A percentile compares a stretch with the other conserved stretches of the same genome.
Conservation (phyloP, 306 rosid genomes). For the Canavalia gladiata region DNA sequence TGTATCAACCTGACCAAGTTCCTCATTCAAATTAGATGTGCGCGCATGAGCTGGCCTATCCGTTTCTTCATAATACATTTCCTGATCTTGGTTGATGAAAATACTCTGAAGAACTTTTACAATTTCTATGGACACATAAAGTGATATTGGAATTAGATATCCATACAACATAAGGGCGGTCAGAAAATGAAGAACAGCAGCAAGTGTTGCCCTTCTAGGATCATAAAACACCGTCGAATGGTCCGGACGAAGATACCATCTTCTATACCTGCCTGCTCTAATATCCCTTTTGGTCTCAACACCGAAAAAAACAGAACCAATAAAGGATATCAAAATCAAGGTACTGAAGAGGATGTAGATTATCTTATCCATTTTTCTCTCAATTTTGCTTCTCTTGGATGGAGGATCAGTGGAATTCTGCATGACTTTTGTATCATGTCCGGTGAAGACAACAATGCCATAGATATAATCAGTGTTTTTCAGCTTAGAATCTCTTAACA, state of each 20-base stretch:
- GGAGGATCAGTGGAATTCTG: constrained; percentile 88
- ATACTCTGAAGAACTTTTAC: constrained; percentile 89
- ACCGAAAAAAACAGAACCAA: constrained; percentile 75
- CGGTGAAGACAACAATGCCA: constrained; percentile 84
- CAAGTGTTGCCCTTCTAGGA: constrained; percentile 64
- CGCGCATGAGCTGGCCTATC: constrained; percentile 85
- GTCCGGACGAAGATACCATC: constrained; percentile 91
- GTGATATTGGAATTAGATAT: constrained; percentile 87
- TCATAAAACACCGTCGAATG: constrained; percentile 63
- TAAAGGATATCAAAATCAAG: constrained; percentile 72
- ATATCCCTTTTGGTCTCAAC: constrained; percentile 66
- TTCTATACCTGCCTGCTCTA: constrained; percentile 49
- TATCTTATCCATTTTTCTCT: constrained; percentile 88
- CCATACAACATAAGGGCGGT: constrained; percentile 95
- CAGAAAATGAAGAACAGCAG: constrained; percentile 76
- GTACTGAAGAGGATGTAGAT: constrained; percentile 81
- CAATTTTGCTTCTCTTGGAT: constrained; percentile 91
- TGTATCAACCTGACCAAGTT: constrained; percentile 86
- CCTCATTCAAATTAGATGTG: constrained; percentile 91
- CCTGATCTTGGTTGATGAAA: constrained; percentile 85
- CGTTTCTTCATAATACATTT: constrained; percentile 80
- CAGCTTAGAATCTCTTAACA: constrained; percentile 89
- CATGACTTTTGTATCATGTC: constrained; percentile 94
- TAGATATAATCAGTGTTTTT: constrained; percentile 79
- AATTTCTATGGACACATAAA: constrained; percentile 88